Base-by-base conservation (phyloP, 306 rosid genomes). In the Inga laurina region DNA sequence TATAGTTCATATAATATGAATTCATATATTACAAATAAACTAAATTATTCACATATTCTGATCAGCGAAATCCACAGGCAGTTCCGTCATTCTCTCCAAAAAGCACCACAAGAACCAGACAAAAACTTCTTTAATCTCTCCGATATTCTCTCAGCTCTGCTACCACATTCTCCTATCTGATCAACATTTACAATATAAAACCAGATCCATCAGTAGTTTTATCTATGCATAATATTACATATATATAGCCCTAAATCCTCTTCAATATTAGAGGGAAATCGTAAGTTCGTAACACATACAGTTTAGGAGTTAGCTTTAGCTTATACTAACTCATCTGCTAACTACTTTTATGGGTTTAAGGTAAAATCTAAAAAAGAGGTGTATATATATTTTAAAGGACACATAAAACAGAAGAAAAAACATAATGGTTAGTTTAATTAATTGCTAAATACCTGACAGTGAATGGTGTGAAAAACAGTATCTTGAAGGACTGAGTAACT, bases 381-480 rank as follows among this genome's bases (percentile, higher is more conserved):
- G 56, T 15, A 4, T 21, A 7, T 18, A 15, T 18, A 18, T 15
- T 52, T 59, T 22, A 22, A 27, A 3, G 19, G 18, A 24, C 37
- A 10, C 43, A 39, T 39, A 39, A 13, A 61, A 22, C 7, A 61
- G 14, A 61, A 61, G 68, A 62, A 10, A 3, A 62, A 10, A 24
- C 3, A 32, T 2, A 27, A 10, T 24, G 32, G 34, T 61, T 61
- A 10, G 18, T 62, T 62, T 3, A 11, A 12, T 32, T 34, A 15
- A 16, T 34, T 32, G 13, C 46, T 18, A 39, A 39, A 5, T 13
- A 92, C 96, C 92, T 84, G 64, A 46, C 84, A 84, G 46, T 88
- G 93, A 62, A 90, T 87, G 11, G 82, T 85, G 76, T 92, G 92
- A 45, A 88, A 87, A 66, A 87, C 85, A 21, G 80, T 64, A 59